phyloP scores from a whole-genome alignment of 495 filamentous ascomycete species.

The Talaromyces wortmannii region DNA sequence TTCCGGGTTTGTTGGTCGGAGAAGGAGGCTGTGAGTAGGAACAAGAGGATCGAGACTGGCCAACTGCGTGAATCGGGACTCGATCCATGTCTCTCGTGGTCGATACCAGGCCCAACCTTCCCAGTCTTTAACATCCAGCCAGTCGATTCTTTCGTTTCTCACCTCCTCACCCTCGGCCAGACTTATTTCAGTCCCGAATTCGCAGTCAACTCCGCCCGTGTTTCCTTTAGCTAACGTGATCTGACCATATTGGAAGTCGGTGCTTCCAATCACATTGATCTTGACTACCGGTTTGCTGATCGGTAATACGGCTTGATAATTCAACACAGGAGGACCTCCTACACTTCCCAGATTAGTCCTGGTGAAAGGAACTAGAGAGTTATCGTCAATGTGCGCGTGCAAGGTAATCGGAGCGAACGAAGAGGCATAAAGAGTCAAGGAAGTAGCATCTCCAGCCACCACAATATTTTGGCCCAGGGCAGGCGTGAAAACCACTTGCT shows the following conservation, averaged over 20 bases:
- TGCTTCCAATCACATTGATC: background rate
- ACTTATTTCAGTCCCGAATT: background rate
- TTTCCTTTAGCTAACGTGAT: background rate
- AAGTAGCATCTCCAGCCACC: background rate
- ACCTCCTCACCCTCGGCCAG: background rate
- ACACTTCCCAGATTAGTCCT: background rate
- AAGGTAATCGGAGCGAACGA: background rate
- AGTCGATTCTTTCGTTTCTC: background rate
- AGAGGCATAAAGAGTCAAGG: background rate
- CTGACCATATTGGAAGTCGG: background rate
- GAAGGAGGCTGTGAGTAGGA: background rate
- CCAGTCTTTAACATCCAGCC: background rate
- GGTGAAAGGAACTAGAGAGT: background rate
- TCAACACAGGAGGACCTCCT: background rate
- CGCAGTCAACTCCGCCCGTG: background rate
- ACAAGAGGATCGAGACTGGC: background rate
- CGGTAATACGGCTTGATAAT: background rate
- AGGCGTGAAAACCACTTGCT: background rate
- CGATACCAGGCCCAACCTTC: conserved; percentile 1
- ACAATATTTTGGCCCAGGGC: background rate
- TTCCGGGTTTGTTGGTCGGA: background rate
- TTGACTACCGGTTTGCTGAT: background rate
- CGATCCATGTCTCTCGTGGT: background rate
- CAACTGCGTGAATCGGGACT: background rate
- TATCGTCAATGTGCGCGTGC: background rate